A percentile compares a stretch with the other conserved stretches of the same genome.
Evolutionary conservation across 805 yeast species (phyloP).

Genomic region (Hanseniaspora taiwanica): DNA sequence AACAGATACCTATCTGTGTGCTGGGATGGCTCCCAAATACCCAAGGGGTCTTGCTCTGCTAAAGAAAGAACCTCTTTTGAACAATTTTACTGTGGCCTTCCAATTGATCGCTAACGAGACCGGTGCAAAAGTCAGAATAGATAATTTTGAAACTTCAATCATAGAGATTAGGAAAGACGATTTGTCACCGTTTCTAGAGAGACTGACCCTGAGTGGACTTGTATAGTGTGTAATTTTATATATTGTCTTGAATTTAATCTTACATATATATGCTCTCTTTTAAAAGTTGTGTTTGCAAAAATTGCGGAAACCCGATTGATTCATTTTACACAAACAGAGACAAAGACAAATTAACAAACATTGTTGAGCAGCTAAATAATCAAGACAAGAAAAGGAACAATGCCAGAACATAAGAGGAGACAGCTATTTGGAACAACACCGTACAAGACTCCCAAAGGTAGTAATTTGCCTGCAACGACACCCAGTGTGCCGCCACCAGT

Average conservation of each 20-base stretch:
- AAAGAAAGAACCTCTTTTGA: slow-evolving; percentile 36
- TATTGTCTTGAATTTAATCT: neutral
- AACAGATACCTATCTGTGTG: slow-evolving; percentile 69
- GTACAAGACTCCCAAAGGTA: too few species aligned
- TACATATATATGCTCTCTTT: neutral
- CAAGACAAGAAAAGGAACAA: too few species aligned
- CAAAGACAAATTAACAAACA: too few species aligned
- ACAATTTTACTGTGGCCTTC: slow-evolving; percentile 83
- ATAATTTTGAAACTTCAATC: slow-evolving; percentile 88
- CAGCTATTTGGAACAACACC: too few species aligned
- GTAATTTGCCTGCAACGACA: too few species aligned
- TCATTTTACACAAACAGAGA: too few species aligned
- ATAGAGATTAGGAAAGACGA: slow-evolving; percentile 86
- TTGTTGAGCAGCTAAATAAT: too few species aligned
- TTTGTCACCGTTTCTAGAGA: slow-evolving; percentile 74
- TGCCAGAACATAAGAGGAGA: too few species aligned
- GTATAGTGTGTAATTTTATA: slow-evolving; percentile 14
- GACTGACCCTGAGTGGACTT: slow-evolving; percentile 61
- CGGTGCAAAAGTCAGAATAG: slow-evolving; percentile 81
- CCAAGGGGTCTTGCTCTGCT: slow-evolving; percentile 34
- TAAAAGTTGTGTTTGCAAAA: too few species aligned
- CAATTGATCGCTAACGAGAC: slow-evolving; percentile 75
- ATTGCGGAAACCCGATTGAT: too few species aligned
- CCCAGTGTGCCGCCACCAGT: too few species aligned
- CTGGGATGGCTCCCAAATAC: slow-evolving; percentile 79